Evolutionary conservation across 176 grass and related monocot species (phyloP), one percentile per base, ranked within the genome.

Genomic region (Elaeis guineensis): DNA sequence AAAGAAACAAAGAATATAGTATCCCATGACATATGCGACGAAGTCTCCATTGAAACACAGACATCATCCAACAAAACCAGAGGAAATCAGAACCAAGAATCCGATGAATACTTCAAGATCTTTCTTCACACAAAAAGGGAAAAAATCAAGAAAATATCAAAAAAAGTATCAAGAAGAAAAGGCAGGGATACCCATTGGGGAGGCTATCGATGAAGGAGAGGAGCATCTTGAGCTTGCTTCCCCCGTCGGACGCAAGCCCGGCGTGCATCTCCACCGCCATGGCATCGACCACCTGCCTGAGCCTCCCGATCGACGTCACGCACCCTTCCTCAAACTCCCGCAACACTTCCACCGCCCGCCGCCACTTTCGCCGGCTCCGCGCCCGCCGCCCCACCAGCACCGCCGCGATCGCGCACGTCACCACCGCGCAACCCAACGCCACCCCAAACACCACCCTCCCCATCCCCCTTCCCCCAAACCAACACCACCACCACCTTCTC

Each of bases 201-300:
- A 90, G 86, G 35, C 44, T 11, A 49, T 90, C 86, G 39, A 90
- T 55, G 72, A 72, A 85, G 82, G 82, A 82, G 50, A 79, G 82
- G 3, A 90, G 86, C 86, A 90, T 85, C 67, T 82, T 79, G 71
- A 90, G 81, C 75, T 82, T 90, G 78, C 86, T 85, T 26, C 78
- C 78, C 24, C 61, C 78, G 56, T 90, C 82, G 12, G 71, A 76
- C 17, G 78, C 78, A 57, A 85, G 80, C 8, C 86, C 86, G 0
- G 86, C 82, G 67, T 82, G 76, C 86, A 90, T 90, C 86, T 85
- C 86, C 49, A 90, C 65, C 50, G 67, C 59, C 64, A 90, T 77
- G 63, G 78, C 83, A 75, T 90, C 70, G 20, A 73, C 75, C 17
- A 90, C 75, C 68, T 77, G 78, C 49, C 73, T 75, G 21, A 90